Conservation (phyloP, 495 filamentous ascomycete species). For the Lasiosphaeris hirsuta region DNA sequence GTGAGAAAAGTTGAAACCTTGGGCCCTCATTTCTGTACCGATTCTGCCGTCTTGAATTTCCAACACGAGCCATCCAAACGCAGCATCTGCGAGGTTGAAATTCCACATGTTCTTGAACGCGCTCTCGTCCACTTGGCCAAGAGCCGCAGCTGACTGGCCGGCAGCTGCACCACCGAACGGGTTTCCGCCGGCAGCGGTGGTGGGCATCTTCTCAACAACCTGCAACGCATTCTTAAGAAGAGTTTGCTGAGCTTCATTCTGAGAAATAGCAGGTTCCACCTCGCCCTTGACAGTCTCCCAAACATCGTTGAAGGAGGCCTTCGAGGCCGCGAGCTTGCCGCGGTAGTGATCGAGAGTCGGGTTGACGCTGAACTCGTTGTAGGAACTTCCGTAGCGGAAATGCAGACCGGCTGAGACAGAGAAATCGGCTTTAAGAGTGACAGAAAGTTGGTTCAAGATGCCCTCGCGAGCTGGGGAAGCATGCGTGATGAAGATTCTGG, state of each 20-base stretch:
- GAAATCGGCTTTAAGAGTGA: constrained; percentile 97
- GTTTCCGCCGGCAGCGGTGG: constrained; percentile 88
- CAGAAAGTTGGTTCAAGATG: constrained; percentile 95
- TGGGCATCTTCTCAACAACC: constrained; percentile 94
- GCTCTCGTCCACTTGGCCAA: constrained; percentile 93
- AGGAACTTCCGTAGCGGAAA: constrained; percentile 98
- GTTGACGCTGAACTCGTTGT: constrained; percentile 99
- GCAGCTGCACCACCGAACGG: constrained; percentile 86
- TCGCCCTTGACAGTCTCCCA: constrained; percentile 98
- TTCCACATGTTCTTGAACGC: constrained; percentile 99
- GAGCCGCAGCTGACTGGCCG: constrained; percentile 55
- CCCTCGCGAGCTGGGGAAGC: constrained; percentile 96
- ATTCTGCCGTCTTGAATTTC: constrained; percentile 93
- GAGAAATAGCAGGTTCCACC: constrained; percentile 86
- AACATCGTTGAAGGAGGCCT: constrained; percentile 97
- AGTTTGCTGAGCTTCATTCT: constrained; percentile 89
- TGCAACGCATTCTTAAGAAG: constrained; percentile 84
- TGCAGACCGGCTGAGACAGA: constrained; percentile 96
- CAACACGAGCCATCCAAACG: constrained; percentile 91
- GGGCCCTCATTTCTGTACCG: constrained; percentile 95
- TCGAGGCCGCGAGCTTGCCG: constrained; percentile 98
- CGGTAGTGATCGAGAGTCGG: constrained; percentile 97
- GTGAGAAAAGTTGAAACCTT: constrained; percentile 99
- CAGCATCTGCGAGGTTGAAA: constrained; percentile 97
- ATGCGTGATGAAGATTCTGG: constrained; percentile 96